Base-by-base conservation (phyloP, 2,329 filamentous ascomycete genomes). In the Gaeumannomyces tritici region DNA sequence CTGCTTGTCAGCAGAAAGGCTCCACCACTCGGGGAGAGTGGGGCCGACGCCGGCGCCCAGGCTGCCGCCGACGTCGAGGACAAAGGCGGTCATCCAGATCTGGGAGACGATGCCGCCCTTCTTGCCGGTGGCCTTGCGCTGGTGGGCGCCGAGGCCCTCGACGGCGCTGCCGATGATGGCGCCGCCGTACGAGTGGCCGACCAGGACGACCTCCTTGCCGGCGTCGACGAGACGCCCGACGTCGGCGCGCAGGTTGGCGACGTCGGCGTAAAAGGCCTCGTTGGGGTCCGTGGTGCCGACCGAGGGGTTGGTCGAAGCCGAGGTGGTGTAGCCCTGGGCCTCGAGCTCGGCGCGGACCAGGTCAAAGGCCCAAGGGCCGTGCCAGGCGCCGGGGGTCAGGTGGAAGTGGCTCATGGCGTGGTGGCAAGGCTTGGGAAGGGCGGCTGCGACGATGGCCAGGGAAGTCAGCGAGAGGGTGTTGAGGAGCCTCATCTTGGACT, bases 311-410 rank as follows among this genome's bases (percentile, higher is more conserved):
- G 66, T 64, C 33, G 73, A 68, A 12, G 70, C 71, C 55, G 68
- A 68, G 0, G 71, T 71, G 11, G 68, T 59, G 64, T 72, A 76
- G 6, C 72, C 76, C 26, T 69, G 67, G 3, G 58, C 62, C 13
- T 70, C 60, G 8, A 78, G 73, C 8, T 65, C 67, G 15, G 69
- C 63, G 13, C 69, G 69, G 4, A 75, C 65, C 2, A 65, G 63
- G 51, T 71, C 65, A 59, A 71, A 77, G 62, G 69, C 66, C 35
- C 64, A 62, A 4, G 75, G 70, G 1, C 64, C 65, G 61, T 76
- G 68, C 74, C 75, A 78, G 15, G 75, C 76, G 21, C 76, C 76
- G 0, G 74, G 73, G 18, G 71, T 71, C 57, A 78, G 72, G 24
- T 79, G 68, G 26, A 78, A 69, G 31, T 29, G 56, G 56, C 56